phyloP scores from a whole-genome alignment of 257 asterid species.

The Scutellaria minor region DNA sequence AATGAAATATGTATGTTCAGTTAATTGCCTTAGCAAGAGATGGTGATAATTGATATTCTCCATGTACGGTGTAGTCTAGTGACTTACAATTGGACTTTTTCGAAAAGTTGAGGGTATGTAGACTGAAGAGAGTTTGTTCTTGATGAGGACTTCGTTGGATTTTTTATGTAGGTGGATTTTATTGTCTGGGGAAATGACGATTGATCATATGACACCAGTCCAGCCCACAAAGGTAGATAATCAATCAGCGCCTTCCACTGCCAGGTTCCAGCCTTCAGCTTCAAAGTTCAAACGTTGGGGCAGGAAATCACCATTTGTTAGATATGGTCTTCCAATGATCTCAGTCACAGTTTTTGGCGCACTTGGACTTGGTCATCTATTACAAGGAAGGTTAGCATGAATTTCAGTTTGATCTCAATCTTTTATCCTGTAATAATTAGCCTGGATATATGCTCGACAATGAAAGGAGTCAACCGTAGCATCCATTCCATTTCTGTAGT shows the following conservation, averaged over 20 bases:
- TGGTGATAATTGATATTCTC: background rate
- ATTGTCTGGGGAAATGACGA: constrained; percentile 38
- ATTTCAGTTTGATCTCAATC: background rate
- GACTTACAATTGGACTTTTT: background rate
- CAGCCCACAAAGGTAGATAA: constrained; percentile 46
- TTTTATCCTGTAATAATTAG: background rate
- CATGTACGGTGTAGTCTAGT: background rate
- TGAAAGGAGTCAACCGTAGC: constrained; percentile 9
- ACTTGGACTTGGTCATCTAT: constrained; percentile 88
- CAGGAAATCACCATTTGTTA: constrained; percentile 72
- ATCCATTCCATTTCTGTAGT: background rate
- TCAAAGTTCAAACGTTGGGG: constrained; percentile 80
- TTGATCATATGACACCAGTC: constrained; percentile 33
- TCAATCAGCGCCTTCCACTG: constrained; percentile 34
- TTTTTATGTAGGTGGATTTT: constrained; percentile 32
- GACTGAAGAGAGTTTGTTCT: constrained; percentile 3
- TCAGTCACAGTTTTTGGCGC: constrained; percentile 91
- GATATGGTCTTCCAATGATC: constrained; percentile 96
- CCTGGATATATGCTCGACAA: background rate
- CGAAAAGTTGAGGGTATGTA: background rate
- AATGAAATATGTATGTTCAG: background rate
- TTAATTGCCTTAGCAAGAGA: background rate
- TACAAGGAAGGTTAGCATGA: constrained; percentile 85
- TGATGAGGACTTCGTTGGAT: background rate
- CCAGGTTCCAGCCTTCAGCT: constrained; percentile 41